These are phyloP conservation scores for Jamesozyma spencerorum DNA, from an alignment of 805 yeast genomes.

Conservation along the genomic window DNA sequence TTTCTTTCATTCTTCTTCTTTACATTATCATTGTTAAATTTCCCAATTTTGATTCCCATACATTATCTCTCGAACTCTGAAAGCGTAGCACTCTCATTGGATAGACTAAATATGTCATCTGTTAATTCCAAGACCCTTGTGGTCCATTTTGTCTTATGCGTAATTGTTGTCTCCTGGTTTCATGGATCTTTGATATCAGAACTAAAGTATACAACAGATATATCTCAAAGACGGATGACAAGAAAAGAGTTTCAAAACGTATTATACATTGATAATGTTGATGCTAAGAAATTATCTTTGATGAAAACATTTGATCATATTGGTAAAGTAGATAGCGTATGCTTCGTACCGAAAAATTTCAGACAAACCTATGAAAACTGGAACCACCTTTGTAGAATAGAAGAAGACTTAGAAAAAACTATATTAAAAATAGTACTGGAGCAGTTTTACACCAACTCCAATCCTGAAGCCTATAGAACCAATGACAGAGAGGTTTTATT, in stretches of 20 bases:
- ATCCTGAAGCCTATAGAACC: background rate
- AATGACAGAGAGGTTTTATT: constrained; percentile 4
- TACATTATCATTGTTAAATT: constrained; percentile 43
- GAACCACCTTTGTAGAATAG: constrained; percentile 21
- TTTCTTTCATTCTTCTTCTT: constrained; percentile 43
- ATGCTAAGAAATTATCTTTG: constrained; percentile 25
- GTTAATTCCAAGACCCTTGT: constrained; percentile 45
- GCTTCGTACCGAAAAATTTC: constrained; percentile 46
- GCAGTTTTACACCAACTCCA: constrained; percentile 14
- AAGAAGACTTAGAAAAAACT: constrained; percentile 33
- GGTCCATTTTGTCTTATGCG: constrained; percentile 54
- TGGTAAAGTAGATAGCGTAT: constrained; percentile 46
- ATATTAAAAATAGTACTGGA: constrained; percentile 30
- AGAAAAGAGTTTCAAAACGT: constrained; percentile 25
- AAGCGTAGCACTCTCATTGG: constrained; percentile 31
- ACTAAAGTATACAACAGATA: constrained; percentile 38
- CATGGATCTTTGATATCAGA: constrained; percentile 51
- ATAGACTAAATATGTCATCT: constrained; percentile 62
- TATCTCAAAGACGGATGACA: constrained; percentile 37
- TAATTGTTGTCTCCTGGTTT: constrained; percentile 46
- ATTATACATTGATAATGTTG: constrained; percentile 40
- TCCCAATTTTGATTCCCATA: constrained; percentile 56
- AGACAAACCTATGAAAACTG: constrained; percentile 30
- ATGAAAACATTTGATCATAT: constrained; percentile 20
- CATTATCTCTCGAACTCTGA: constrained; percentile 34